Percentiles rank a stretch among this genome's conserved stretches.
Conservation (phyloP, 768 basidiomycete species). For the Lentinus tigrinus region DNA sequence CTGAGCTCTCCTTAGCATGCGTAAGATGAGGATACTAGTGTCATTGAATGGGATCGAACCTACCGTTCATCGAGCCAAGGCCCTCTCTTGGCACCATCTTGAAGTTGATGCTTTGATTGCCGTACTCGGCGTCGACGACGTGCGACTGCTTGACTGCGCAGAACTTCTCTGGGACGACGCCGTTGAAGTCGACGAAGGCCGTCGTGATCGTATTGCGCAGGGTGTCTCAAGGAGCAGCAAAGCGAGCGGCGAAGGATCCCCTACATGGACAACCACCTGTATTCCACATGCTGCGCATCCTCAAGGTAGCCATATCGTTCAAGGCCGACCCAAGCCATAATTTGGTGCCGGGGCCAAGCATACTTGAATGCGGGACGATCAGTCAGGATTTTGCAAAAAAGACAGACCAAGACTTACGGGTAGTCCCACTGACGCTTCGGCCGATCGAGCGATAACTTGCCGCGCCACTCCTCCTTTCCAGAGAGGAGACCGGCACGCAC, state of each 20-base stretch:
- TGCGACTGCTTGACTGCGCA: slow-evolving; percentile 96
- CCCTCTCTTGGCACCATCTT: slow-evolving; percentile 97
- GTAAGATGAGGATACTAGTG: background rate
- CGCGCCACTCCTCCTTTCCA: slow-evolving; percentile 94
- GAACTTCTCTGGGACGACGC: slow-evolving; percentile 98
- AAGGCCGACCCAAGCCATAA: slow-evolving; percentile 97
- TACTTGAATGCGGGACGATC: slow-evolving; percentile 42
- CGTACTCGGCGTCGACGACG: slow-evolving; percentile 95
- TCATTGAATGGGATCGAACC: slow-evolving; percentile 21
- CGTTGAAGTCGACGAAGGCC: slow-evolving; percentile 95
- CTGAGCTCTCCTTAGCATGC: too few relatives aligned
- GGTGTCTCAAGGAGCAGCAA: slow-evolving; percentile 4
- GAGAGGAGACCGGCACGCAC: slow-evolving; percentile 93
- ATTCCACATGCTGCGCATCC: slow-evolving; percentile 89
- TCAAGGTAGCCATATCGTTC: slow-evolving; percentile 95
- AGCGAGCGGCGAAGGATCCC: slow-evolving; percentile 19
- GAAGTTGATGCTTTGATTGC: slow-evolving; percentile 96
- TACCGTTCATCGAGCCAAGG: slow-evolving; percentile 98
- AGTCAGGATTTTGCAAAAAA: slow-evolving; percentile 11
- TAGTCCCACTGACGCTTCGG: slow-evolving; percentile 99
- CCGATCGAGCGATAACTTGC: slow-evolving; percentile 91
- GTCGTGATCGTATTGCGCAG: slow-evolving; percentile 78
- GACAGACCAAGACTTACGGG: slow-evolving; percentile 53
- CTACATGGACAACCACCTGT: slow-evolving; percentile 97
- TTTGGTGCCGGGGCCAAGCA: slow-evolving; percentile 95